Base-by-base conservation (phyloP, 371 early-diverging fungal species). In the Actinomucor elegans region DNA sequence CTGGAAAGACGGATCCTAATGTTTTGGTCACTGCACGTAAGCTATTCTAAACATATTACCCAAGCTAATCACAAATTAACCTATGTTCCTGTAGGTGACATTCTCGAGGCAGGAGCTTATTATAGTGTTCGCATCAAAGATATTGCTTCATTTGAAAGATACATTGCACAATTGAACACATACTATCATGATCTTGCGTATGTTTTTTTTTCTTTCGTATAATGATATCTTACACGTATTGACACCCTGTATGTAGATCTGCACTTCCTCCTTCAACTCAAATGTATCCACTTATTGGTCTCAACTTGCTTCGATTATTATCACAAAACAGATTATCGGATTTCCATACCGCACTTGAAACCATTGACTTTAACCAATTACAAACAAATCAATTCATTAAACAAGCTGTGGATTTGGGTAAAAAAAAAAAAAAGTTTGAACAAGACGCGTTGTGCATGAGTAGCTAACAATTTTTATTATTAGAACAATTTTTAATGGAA, bases 311-410 rank as follows among this genome's bases (percentile, higher is more conserved):
- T 59, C 87, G 91, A 54, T 81, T 96, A 57, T 79, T 98, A 45
- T 85, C 96, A 28, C 96, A 97, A 70, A 92, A 92, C 81, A 83
- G 92, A 37, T 87, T 97, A 57, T 86, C 96, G 18, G 96, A 96
- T 61, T 98, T 98, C 73, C 96, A 98, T 73, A 90, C 94, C 12
- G 87, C 92, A 53, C 81, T 98, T 43, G 98, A 98, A 59, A 79
- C 77, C 45, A 87, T 98, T 57, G 92, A 92, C 41, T 84, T 89
- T n/a, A 85, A 87, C 24, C 87, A 88, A 65, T 75, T 93, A 28
- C 82, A 83, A 42, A 74, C 67, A 49, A 94, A 94, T 67, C 69
- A 81, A 24, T 93, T 85, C 63, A 92, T 98, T 59, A 85, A 86
- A 53, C 93, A 95, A 66, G 93, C 98, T 6, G 81, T 97, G 48